Evolutionary conservation across 192 early-diverging fungal genomes (phyloP), one percentile per base, ranked within the genome.

Genomic region (Backusella macrospora): DNA sequence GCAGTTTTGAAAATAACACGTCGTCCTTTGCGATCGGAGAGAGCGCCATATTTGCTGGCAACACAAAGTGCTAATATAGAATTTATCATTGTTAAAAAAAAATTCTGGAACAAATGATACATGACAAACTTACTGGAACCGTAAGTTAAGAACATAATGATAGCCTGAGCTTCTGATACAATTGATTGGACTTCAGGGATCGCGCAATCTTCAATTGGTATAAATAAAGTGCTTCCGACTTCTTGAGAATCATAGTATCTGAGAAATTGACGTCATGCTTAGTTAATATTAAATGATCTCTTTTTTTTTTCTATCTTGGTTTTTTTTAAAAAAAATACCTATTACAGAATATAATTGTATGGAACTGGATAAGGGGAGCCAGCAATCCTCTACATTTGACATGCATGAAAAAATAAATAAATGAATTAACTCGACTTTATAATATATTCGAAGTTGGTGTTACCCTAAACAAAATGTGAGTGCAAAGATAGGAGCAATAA

Each of bases 161-260:
- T 52, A 0, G 72, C 80, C 39, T 72, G 70, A 9, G 66, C 71
- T 26, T 68, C 14, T 16, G 73, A 72, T 13, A 81, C 76, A 40
- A 74, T 23, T 2, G 70, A 10, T 45, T 81, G 80, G 15, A 81
- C 66, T 75, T 81, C 80, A 10, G 80, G 80, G 10, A 81, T 74
- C 21, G 75, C 62, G 46, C 80, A 81, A 43, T 75, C 71, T 18
- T 74, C 59, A 12, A 74, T 55, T 12, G 78, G 74, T 59, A 81
- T 68, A 62, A 62, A 34, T 59, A 9, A 59, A 43, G 16, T 46
- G n/a, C 52, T 46, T 47, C 42, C 29, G n/a, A 46, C 47, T 23
- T 23, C 49, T 23, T 74, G 16, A 68, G 70, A 74, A 23, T 78
- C 59, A 29, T 78, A 78, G 39, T 78, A 78, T 68, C 77, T 78